Conservation (phyloP, 2,329 filamentous ascomycete genomes). For the Sarocladiaceae sp. region DNA sequence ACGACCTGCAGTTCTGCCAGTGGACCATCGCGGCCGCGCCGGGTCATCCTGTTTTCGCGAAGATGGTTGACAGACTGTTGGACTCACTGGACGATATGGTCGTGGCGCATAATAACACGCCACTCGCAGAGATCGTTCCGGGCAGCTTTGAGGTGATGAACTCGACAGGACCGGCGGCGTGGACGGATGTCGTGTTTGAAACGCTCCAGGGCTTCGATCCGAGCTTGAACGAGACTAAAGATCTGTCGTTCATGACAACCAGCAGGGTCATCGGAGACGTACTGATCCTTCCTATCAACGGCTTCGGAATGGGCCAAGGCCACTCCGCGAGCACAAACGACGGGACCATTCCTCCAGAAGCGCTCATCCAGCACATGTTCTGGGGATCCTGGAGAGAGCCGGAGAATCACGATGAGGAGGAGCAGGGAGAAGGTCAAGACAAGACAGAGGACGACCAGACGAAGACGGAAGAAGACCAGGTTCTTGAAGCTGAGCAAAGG, state of each 20-base stretch:
- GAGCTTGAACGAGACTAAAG: slow-evolving; percentile 11
- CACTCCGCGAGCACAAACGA: slow-evolving; percentile 22
- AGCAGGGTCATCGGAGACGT: slow-evolving; percentile 16
- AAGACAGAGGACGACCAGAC: background rate
- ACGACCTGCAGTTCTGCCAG: slow-evolving; percentile 25
- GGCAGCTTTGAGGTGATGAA: slow-evolving; percentile 23
- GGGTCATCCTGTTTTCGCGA: slow-evolving; percentile 21
- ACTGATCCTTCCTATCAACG: slow-evolving; percentile 20
- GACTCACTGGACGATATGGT: slow-evolving; percentile 19
- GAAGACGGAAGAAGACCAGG: slow-evolving; percentile 2
- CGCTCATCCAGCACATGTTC: slow-evolving; percentile 21
- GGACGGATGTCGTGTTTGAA: slow-evolving; percentile 23
- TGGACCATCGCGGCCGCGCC: slow-evolving; percentile 26
- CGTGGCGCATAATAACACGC: background rate
- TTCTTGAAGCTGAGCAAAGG: background rate
- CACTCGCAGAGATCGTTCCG: slow-evolving; percentile 12
- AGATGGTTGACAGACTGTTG: slow-evolving; percentile 19
- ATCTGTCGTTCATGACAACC: slow-evolving; percentile 5
- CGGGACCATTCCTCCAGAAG: slow-evolving; percentile 18
- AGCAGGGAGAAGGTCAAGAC: no score
- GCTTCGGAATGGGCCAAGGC: slow-evolving; percentile 21
- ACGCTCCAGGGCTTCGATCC: slow-evolving; percentile 18
- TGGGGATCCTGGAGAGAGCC: slow-evolving; percentile 13
- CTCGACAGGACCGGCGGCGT: slow-evolving; percentile 24
- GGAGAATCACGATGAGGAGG: background rate